These are phyloP conservation scores for Tricholoma flavovirens DNA, from an alignment of 768 basidiomycete species.

Conservation along the genomic window DNA sequence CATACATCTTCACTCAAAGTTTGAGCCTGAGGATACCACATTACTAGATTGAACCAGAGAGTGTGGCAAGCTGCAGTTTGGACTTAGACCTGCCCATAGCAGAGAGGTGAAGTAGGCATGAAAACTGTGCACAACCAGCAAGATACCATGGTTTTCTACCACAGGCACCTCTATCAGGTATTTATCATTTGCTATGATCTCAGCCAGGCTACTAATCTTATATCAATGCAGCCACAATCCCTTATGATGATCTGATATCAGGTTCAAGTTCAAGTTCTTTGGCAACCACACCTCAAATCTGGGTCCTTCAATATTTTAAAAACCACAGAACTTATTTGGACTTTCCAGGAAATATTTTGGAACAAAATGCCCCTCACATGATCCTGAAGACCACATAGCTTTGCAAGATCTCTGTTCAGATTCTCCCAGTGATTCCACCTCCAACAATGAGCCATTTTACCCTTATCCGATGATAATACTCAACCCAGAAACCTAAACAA, in stretches of 20 bases:
- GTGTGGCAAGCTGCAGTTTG: no score
- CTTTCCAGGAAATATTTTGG: background rate
- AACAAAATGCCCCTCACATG: background rate
- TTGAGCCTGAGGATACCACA: no score
- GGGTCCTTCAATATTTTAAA: background rate
- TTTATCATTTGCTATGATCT: background rate
- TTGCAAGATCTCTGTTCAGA: background rate
- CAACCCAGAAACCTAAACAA: no score
- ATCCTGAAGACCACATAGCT: background rate
- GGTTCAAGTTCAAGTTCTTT: background rate
- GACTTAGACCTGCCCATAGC: background rate
- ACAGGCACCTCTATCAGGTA: background rate
- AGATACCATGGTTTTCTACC: background rate
- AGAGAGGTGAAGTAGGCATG: background rate
- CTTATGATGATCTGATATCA: no score
- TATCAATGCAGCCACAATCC: background rate
- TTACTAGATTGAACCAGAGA: background rate
- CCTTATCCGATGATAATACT: no score
- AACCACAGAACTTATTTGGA: background rate
- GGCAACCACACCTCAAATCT: background rate
- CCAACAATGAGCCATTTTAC: no score
- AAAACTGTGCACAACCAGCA: background rate
- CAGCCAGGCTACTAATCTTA: background rate
- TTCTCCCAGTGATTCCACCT: no score
- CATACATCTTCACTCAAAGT: no score